Base-by-base conservation (phyloP, 1,284 basidiomycete genomes). In the Rhodotorula sp. region DNA sequence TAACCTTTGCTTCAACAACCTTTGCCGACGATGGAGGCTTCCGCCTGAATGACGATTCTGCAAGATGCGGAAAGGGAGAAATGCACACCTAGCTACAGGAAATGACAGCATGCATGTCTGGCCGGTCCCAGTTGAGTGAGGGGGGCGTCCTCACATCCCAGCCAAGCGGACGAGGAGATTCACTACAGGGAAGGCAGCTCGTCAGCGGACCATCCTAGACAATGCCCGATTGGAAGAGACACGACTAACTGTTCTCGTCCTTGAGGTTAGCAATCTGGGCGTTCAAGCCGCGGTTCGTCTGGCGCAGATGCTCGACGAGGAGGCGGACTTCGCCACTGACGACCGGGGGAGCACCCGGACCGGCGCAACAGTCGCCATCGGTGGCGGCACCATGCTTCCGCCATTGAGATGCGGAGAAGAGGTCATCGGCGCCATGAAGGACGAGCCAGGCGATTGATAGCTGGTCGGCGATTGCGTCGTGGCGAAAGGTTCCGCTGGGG, bases 171-270 rank as follows among this genome's bases (percentile, higher is more conserved):
- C 46, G 29, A 62, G 49, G 12, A 62, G 24, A 17, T 48, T 62
- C 30, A 42, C 60, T 62, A 49, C 22, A 12, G 4, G 24, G 24
- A 4, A 1, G 3, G 1, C 12, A 24, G 6, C 14, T 7, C 6
- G 58, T 62, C 60, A 62, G 60, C n/a, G 12, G 2, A 10, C 3
- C 12, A 7, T 4, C 20, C 7, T 1, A 2, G 18, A 7, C 15
- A 29, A 24, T 6, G 10, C 17, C 8, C 24, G 3, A n/a, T 12
- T 24, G 10, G 1, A 14, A 44, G 26, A 12, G n/a, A 6, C 20
- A n/a, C 0, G 26, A 30, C 61, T n/a, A 26, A 62, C 61, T 62
- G 61, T 62, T 53, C 61, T 62, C 61, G 61, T 62, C 61, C 37
- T 46, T 53, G 22, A 46, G 44, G 12, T 24, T 14, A 6, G 30